These are phyloP conservation scores for Trapa incisa DNA, from an alignment of 345 rosid genomes.

Conservation along the genomic window DNA sequence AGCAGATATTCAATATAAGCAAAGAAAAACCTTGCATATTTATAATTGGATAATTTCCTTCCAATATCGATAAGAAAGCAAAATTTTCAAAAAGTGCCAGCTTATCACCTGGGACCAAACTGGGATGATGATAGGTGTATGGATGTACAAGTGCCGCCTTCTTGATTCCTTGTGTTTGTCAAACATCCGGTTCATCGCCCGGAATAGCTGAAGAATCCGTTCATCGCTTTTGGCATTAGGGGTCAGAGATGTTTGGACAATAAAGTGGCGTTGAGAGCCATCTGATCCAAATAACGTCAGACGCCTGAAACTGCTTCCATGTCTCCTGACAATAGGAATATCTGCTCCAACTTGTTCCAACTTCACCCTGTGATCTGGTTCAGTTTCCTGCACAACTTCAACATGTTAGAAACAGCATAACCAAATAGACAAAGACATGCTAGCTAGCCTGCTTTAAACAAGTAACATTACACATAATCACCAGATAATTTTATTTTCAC, in stretches of 20 bases:
- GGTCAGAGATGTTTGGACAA: constrained; percentile 96
- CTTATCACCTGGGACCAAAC: constrained; percentile 94
- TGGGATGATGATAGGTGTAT: constrained; percentile 95
- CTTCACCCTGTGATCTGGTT: constrained; percentile 88
- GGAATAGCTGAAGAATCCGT: constrained; percentile 92
- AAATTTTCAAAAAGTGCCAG: background rate
- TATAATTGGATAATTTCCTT: background rate
- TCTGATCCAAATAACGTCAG: constrained; percentile 91
- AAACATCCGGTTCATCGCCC: constrained; percentile 98
- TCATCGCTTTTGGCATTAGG: constrained; percentile 99
- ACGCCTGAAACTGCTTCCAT: constrained; percentile 98
- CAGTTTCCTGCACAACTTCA: constrained; percentile 57
- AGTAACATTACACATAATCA: background rate
- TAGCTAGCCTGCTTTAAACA: background rate
- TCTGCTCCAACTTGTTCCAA: constrained; percentile 90
- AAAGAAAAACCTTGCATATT: background rate
- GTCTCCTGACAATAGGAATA: constrained; percentile 91
- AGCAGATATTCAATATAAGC: background rate
- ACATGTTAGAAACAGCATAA: constrained; percentile 8
- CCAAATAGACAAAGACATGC: background rate
- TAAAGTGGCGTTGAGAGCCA: constrained; percentile 91
- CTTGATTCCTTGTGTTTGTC: constrained; percentile 97
- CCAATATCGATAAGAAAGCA: background rate
- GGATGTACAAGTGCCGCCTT: constrained; percentile 75
- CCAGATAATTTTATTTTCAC: constrained; percentile 19